phyloP scores from a whole-genome alignment of 1,284 basidiomycete genomes.

The Mycena citricolor region DNA sequence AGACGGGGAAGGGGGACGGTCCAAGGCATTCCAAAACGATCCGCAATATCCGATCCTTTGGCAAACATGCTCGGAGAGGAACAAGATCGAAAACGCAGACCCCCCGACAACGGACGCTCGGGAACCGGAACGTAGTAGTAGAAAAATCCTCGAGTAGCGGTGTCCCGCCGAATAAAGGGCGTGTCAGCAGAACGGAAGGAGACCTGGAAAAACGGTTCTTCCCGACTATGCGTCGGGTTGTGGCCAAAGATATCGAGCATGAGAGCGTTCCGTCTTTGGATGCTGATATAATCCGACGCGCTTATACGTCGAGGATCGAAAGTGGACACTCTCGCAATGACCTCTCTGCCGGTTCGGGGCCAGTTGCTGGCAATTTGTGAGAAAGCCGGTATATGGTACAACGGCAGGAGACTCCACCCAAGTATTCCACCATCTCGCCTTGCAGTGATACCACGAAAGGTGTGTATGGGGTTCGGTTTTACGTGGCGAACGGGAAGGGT shows the following conservation, averaged over 20 bases:
- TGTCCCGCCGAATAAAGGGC: conserved; percentile 10
- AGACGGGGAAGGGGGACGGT: conserved; percentile 5
- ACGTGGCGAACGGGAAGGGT: too few species aligned
- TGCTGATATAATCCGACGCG: conserved; percentile 8
- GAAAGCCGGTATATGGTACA: too few species aligned
- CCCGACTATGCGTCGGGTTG: not conserved
- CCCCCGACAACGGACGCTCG: conserved; percentile 9
- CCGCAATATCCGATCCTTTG: conserved; percentile 1
- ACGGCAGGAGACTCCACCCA: too few species aligned
- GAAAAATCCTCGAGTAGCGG: conserved; percentile 10
- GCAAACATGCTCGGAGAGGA: not conserved
- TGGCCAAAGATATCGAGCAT: conserved; percentile 10
- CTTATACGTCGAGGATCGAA: conserved; percentile 9
- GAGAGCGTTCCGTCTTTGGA: not conserved
- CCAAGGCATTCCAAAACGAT: conserved; percentile 7
- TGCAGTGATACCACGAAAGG: too few species aligned
- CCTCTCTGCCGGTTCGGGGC: not conserved
- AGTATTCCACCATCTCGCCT: too few species aligned
- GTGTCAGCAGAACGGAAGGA: conserved; percentile 12
- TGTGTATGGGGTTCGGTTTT: too few species aligned
- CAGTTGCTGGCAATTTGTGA: conserved; percentile 7
- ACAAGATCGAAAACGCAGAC: conserved; percentile 11
- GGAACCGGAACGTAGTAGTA: conserved; percentile 9
- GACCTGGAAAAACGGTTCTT: not conserved
- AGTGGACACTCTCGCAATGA: conserved; percentile 1